These are phyloP conservation scores for Metschnikowia arizonensis DNA, from an alignment of 805 yeast species.

Conservation along the genomic window DNA sequence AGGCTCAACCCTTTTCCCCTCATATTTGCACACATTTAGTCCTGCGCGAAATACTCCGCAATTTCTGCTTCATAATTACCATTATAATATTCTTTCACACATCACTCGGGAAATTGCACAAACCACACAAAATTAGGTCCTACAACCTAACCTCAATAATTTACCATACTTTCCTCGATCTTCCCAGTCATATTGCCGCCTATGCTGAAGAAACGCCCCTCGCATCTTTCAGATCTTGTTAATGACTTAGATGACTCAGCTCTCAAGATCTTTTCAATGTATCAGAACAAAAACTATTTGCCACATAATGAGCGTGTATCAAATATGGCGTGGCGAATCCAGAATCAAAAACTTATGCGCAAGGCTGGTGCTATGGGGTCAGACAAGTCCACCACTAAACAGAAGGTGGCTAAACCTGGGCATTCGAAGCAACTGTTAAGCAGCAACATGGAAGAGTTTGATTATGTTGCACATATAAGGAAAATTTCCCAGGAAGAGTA, in stretches of 20 bases:
- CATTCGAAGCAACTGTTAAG: slow-evolving; percentile 20
- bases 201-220: not conserved
- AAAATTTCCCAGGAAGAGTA: slow-evolving; percentile 39
- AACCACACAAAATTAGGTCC: not conserved
- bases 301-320: slow-evolving; percentile 41
- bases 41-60: slow-evolving; percentile 6
- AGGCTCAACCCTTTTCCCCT: not conserved
- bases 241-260: slow-evolving; percentile 35
- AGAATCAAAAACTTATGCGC: slow-evolving; percentile 30
- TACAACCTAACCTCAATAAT: too few species aligned
- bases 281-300: slow-evolving; percentile 36
- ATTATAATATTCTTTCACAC: too few species aligned
- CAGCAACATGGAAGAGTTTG: slow-evolving; percentile 38
- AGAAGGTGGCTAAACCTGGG: slow-evolving; percentile 1
- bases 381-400: not conserved
- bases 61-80: not conserved
- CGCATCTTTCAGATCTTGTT: slow-evolving; percentile 21
- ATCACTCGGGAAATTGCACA: not conserved
- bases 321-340: slow-evolving; percentile 45
- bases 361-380: slow-evolving; percentile 5
- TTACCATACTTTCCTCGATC: too few species aligned
- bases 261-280: slow-evolving; percentile 38
- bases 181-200: too few species aligned
- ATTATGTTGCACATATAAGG: slow-evolving; percentile 44
- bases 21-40: not conserved